Evolutionary conservation across 495 filamentous ascomycete species (phyloP), one percentile per base, ranked within the genome.

Genomic region (Trichoderma orchidacearum): DNA sequence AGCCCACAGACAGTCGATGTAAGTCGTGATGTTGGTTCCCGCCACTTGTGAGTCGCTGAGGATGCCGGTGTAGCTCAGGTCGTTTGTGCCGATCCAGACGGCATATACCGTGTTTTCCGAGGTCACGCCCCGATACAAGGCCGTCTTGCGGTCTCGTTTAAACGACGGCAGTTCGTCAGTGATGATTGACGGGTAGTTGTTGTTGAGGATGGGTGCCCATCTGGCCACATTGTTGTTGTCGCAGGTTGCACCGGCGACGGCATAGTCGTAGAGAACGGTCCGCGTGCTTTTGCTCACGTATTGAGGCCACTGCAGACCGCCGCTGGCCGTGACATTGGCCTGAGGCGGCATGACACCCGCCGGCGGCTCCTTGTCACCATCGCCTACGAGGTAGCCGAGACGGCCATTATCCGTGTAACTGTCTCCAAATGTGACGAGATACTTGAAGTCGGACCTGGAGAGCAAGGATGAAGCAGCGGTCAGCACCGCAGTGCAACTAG

Each of bases 11-110:
- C 86, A 90, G 57, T 80, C 75, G 21, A 82, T 71, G 63, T 81
- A 88, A 63, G 83, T 77, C 15, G 70, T 67, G 51, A 87, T 72
- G 3, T 78, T 83, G 38, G 75, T 82, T 1, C 76, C 78, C 0
- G 72, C 55, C 23, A 77, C 63, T 63, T 86, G 80, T 35, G 73
- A 74, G 64, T 86, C 83, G 18, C 76, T 78, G 27, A 89, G 63
- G 63, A 89, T 83, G 25, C 73, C 82, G 48, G 73, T 64, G 54
- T 67, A 73, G 32, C 85, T 85, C 11, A 91, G 71, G 62, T 91
- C 86, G 61, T 89, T 90, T 54, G 85, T 87, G 0, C 87, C 86
- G 60, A 89, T 87, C 85, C 84, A 91, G 32, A 89, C 77, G 0
- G 81, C 71, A 60, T 86, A 89, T 5, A 87, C 82, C 3, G 83